These are phyloP conservation scores for Barbarea vulgaris DNA, from an alignment of 345 rosid species.

Conservation along the genomic window DNA sequence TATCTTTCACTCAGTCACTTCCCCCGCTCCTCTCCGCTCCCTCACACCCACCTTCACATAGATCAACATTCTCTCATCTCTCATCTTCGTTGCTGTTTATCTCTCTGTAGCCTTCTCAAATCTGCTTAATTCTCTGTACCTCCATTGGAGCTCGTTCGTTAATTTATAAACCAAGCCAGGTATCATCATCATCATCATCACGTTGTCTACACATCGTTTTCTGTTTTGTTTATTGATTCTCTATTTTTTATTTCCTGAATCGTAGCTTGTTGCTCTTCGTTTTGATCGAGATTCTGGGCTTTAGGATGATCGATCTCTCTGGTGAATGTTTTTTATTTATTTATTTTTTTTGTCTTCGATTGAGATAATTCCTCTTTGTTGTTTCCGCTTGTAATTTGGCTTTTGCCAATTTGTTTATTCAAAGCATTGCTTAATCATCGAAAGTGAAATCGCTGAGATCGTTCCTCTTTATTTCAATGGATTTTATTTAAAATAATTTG, in stretches of 20 bases:
- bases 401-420: neutral
- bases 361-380: slow-evolving; percentile 19
- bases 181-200: slow-evolving; percentile 37
- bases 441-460: neutral
- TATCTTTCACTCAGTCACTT: slow-evolving; percentile 58
- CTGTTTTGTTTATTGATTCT: neutral
- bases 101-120: slow-evolving; percentile 18
- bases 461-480: neutral
- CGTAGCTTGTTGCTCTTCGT: slow-evolving; percentile 21
- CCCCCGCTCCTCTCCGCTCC: slow-evolving; percentile 48
- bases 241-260: neutral
- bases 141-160: slow-evolving; percentile 34
- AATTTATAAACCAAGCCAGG: slow-evolving; percentile 35
- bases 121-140: slow-evolving; percentile 33
- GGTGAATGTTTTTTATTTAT: too few species aligned
- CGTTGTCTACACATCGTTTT: neutral
- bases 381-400: slow-evolving; percentile 25
- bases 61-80: slow-evolving; percentile 15
- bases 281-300: slow-evolving; percentile 28
- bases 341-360: slow-evolving; percentile 19
- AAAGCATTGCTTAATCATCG: neutral
- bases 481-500: neutral
- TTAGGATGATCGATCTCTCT: slow-evolving; percentile 44
- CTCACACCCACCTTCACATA: slow-evolving; percentile 33
- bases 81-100: neutral